Evolutionary conservation across 2,329 filamentous ascomycete genomes (phyloP), one percentile per base, ranked within the genome.

Genomic region (Claviceps maximensis): DNA sequence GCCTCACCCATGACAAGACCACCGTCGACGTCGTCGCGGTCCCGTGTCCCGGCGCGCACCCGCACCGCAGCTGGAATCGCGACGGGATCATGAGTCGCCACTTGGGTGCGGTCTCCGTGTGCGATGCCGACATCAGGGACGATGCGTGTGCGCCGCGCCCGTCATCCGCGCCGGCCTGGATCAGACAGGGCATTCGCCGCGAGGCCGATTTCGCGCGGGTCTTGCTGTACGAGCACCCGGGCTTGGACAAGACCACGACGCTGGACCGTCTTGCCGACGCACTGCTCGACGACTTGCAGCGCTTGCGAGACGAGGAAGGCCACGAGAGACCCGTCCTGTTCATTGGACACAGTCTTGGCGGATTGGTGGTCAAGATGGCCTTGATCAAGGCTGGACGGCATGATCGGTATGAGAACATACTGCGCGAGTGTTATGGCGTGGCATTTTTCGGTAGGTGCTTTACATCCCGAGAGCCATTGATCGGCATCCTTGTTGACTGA

Each of bases 261-360:
- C 58, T 80, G 45, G 67, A 70, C 3, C 55, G 58, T 0, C 64
- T 79, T 25, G 74, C 77, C 1, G 68, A 73, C 21, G 71, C 73
- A 45, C 60, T 80, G 46, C 59, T 80, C 13, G 62, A 71, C 4
- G 69, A 76, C 27, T 56, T 79, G 12, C 57, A 57, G 27, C 63
- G 58, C 38, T 60, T 71, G 50, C 62, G 73, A 23, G 55, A 55
- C 5, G 60, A 58, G 0, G 64, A 67, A 60, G 64, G 65, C 49
- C 61, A 62, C 21, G 64, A 63, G 44, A 72, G 80, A 5, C 80
- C 80, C 0, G 58, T 83, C 2, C 72, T 83, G 55, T 81, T 83
- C 59, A 70, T 83, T 13, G 79, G 73, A 12, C 80, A 84, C 54
- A 81, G 79, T 47, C 70, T 83, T 6, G 80, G 80, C 1, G 80